These are phyloP conservation scores for Venturia carpophila DNA, from an alignment of 2,329 filamentous ascomycete genomes.

Conservation along the genomic window DNA sequence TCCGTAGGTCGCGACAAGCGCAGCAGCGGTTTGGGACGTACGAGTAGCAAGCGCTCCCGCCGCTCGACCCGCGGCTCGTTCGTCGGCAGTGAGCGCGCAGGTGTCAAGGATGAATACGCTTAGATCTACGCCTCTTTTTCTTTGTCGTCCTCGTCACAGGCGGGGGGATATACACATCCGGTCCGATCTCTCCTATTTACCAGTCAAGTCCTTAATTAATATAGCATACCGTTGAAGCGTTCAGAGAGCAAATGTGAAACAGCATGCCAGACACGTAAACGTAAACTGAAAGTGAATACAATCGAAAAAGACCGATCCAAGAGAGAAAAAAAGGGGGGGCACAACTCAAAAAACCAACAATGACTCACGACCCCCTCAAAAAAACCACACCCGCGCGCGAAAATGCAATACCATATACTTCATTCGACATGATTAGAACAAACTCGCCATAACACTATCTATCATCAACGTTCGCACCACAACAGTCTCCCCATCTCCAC, in stretches of 20 bases:
- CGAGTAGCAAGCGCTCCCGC: slow-evolving; percentile 34
- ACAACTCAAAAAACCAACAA: no score
- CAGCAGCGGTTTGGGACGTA: slow-evolving; percentile 9
- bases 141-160: no score
- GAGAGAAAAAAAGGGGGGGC: no score
- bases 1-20: slow-evolving; percentile 40
- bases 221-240: background rate
- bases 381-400: no score
- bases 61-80: slow-evolving; percentile 22
- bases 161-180: no score
- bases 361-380: no score
- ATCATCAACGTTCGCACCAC: background rate
- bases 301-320: no score
- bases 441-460: no score
- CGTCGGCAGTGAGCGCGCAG: slow-evolving; percentile 41
- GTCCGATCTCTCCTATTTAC: background rate
- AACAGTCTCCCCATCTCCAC: background rate
- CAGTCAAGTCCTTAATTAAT: background rate
- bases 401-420: no score
- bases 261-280: background rate
- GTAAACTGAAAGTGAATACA: background rate
- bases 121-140: background rate
- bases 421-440: no score
- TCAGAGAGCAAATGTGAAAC: background rate
- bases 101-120: slow-evolving; percentile 18